Evolutionary conservation across 768 basidiomycete genomes (phyloP), one percentile per base, ranked within the genome.

Genomic region (Pisolithus sp.): DNA sequence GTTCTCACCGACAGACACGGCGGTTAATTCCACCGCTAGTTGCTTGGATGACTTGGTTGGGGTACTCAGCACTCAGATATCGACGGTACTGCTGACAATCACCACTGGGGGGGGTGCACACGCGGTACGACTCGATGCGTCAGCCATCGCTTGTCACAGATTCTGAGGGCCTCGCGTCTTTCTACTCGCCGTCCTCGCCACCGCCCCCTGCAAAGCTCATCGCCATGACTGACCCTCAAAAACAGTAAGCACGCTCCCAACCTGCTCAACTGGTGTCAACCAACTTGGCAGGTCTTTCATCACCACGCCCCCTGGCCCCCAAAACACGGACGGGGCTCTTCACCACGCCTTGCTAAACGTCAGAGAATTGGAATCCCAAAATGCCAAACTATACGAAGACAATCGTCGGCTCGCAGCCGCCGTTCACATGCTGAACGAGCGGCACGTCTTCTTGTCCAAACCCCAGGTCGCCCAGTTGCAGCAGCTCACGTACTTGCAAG

Each of bases 281-380:
- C 18, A 41, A 18, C n/a, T 6, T 21, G 40, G 18, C 12, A 76
- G 72, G 8, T 75, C 73, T 12, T 77, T 71, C 12, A 26, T 26
- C 26, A 26, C 26, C 26, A 79, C 73, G 56, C 66, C 77, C 21
- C 57, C 67, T 4, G 78, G 78, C 54, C 68, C 76, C 23, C 46
- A 21, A 31, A 68, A 67, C 55, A 72, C 76, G 18, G 68, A 71
- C 6, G 68, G 79, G 9, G 45, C 41, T 7, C 43, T 58, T 48
- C 56, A 60, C 21, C n/a, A 30, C 13, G 38, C 54, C 52, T 49
- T 68, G 4, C 68, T 67, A 43, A 73, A 63, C 31, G 46, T 80
- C 30, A 65, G 65, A 28, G 46, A 56, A 1, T 53, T 70, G 17
- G 53, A 69, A 51, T 2, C 20, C 7, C 61, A 68, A 7, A 71